These are phyloP conservation scores for Boletus subparvulus DNA, from an alignment of 768 basidiomycete genomes.

Conservation along the genomic window DNA sequence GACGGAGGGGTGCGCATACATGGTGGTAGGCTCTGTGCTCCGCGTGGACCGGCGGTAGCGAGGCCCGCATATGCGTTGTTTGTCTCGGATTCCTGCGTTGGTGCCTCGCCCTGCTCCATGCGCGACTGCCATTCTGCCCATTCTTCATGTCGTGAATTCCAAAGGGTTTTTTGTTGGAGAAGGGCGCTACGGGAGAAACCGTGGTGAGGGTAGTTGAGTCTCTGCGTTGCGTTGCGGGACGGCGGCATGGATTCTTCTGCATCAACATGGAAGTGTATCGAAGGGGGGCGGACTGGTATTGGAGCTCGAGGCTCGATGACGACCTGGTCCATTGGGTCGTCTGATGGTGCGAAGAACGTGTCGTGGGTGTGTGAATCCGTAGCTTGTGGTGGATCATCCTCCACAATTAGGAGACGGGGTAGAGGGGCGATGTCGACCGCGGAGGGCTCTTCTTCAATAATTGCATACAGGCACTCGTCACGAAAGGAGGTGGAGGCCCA, in stretches of 20 bases:
- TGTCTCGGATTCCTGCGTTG: background rate
- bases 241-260: constrained; percentile 1
- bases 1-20: constrained; percentile 24
- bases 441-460: constrained; percentile 11
- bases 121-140: constrained; percentile 42
- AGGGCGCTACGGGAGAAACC: constrained; percentile 65
- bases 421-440: background rate
- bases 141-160: constrained; percentile 54
- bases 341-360: constrained; percentile 13
- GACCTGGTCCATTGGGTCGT: constrained; percentile 15
- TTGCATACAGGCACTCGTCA: background rate
- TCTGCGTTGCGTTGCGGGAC: constrained; percentile 24
- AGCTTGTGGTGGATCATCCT: constrained; percentile 4
- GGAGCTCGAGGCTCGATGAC: constrained; percentile 21
- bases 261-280: constrained; percentile 2
- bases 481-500: constrained; percentile 10
- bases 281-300: constrained; percentile 20
- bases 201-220: constrained; percentile 52
- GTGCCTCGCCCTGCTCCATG: constrained; percentile 4
- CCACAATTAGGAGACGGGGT: background rate
- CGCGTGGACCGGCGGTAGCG: background rate
- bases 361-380: constrained; percentile 17
- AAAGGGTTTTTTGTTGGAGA: constrained; percentile 59
- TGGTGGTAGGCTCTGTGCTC: constrained; percentile 9
- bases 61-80: constrained; percentile 32